Base-by-base conservation (phyloP, 1,284 basidiomycete species). In the Pseudozyma pruni region DNA sequence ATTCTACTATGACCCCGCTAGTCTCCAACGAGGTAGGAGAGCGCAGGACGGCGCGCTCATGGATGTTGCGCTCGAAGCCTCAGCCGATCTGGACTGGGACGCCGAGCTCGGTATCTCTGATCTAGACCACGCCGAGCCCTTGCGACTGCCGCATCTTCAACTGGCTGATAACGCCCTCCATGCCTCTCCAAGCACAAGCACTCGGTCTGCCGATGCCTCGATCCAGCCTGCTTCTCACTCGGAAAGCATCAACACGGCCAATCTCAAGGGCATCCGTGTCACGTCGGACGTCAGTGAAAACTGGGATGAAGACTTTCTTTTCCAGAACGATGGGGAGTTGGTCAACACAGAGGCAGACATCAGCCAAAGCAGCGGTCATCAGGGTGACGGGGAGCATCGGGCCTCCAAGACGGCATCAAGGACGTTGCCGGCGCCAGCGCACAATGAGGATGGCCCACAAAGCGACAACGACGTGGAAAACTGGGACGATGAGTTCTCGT, bases 261-360 rank as follows among this genome's bases (percentile, higher is more conserved):
- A 58, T 17, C 50, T 61, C 25, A 58, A 46, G 33, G 61, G 61
- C 32, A 61, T 70, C 32, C 60, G 67, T 7, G 60, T 70, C 20
- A 70, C 67, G 3, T 63, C 56, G 3, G 29, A 48, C 14, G 69
- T 75, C 39, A 69, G 68, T 57, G 74, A 76, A 44, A 74, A 44
- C 17, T 76, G 74, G 74, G 74, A 76, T 14, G 74, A 74, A 22
- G 74, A 76, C 52, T 76, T 70, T 35, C 58, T 76, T 17, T 76
- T 76, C 37, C 66, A 71, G 27, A 64, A 72, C 16, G 64, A 72
- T 17, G 60, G 60, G 20, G 67, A 48, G 4, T 16, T 57, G 4
- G 16, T 22, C 2, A 56, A 45, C 2, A 31, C 54, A 14, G 44
- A 27, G 8, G 20, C n/a, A n/a, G n/a, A n/a, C n/a, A n/a, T n/a